A percentile compares a stretch with the other conserved stretches of the same genome.
phyloP scores from a whole-genome alignment of 345 rosid species.

The Eutrema japonicum region DNA sequence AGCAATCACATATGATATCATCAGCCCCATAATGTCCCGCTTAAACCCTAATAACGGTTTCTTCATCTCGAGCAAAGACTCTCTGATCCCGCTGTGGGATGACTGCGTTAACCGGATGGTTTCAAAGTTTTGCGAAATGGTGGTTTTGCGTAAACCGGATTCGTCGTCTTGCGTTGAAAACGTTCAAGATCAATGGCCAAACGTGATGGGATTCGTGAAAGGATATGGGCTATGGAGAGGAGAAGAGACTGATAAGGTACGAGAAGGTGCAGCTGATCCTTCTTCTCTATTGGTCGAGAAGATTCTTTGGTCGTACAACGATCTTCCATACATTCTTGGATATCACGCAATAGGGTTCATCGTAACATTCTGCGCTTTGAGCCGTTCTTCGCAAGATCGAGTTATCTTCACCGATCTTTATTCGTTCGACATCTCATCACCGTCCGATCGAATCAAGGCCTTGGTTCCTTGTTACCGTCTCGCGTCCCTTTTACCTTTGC shows the following conservation, averaged over 20 bases:
- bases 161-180: slow-evolving; percentile 27
- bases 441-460: slow-evolving; percentile 66
- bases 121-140: slow-evolving; percentile 77
- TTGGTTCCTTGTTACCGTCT: slow-evolving; percentile 85
- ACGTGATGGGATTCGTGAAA: slow-evolving; percentile 74
- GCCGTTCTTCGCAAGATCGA: slow-evolving; percentile 63
- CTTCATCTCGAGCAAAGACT: slow-evolving; percentile 69
- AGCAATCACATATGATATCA: slow-evolving; percentile 61
- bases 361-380: slow-evolving; percentile 84
- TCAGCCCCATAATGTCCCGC: slow-evolving; percentile 63
- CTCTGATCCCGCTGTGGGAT: slow-evolving; percentile 85
- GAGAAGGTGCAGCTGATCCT: slow-evolving; percentile 70
- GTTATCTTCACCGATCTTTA: slow-evolving; percentile 72
- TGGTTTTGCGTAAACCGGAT: slow-evolving; percentile 62
- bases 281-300: slow-evolving; percentile 71
- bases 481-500: slow-evolving; percentile 70
- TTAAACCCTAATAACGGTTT: slow-evolving; percentile 52
- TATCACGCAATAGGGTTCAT: slow-evolving; percentile 76
- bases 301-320: slow-evolving; percentile 82
- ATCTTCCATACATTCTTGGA: slow-evolving; percentile 85
- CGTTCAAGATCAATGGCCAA: slow-evolving; percentile 90
- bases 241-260: slow-evolving; percentile 68
- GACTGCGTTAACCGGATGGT: slow-evolving; percentile 80
- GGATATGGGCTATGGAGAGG: slow-evolving; percentile 95
- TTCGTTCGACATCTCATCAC: slow-evolving; percentile 67